A percentile compares a stretch with the other conserved stretches of the same genome.
Conservation (phyloP, 179 eudicot species). For the Silene noctiflora region DNA sequence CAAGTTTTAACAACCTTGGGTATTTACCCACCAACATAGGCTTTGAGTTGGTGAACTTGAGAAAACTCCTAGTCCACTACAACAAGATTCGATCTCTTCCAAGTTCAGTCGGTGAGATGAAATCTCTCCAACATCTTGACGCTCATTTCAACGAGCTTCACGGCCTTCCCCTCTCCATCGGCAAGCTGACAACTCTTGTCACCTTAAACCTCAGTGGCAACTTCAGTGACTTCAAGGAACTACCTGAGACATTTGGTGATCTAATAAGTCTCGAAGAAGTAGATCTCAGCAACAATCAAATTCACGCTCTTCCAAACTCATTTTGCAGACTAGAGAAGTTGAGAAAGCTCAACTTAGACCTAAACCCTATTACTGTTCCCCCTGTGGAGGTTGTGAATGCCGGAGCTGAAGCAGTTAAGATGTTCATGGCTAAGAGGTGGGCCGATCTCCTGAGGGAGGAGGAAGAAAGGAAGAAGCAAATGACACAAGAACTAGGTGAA, state of each 20-base stretch:
- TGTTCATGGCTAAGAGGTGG: constrained; percentile 73
- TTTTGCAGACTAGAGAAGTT: constrained; percentile 69
- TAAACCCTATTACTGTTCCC: constrained; percentile 74
- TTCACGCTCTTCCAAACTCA: constrained; percentile 66
- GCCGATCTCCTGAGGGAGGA: constrained; percentile 59
- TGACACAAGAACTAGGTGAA: constrained; percentile 36
- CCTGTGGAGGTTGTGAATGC: constrained; percentile 57
- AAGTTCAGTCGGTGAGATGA: constrained; percentile 81
- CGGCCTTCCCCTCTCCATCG: constrained; percentile 64
- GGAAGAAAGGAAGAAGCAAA: constrained; percentile 50
- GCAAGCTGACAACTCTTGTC: constrained; percentile 66
- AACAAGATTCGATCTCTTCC: constrained; percentile 90
- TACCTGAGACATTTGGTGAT: constrained; percentile 68
- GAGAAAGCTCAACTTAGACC: constrained; percentile 71
- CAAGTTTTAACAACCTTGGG: constrained; percentile 67
- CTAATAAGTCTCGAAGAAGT: constrained; percentile 70
- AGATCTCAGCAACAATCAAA: constrained; percentile 88
- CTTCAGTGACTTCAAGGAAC: constrained; percentile 73
- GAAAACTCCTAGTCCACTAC: constrained; percentile 52
- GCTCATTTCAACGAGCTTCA: constrained; percentile 85
- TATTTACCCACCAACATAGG: constrained; percentile 91
- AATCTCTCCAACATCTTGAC: constrained; percentile 56
- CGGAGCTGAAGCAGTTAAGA: constrained; percentile 67
- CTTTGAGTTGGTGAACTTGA: constrained; percentile 52
- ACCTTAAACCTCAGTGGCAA: constrained; percentile 72